Evolutionary conservation across 106 monocot species (phyloP).

Genomic region (Gastrodia elata): DNA sequence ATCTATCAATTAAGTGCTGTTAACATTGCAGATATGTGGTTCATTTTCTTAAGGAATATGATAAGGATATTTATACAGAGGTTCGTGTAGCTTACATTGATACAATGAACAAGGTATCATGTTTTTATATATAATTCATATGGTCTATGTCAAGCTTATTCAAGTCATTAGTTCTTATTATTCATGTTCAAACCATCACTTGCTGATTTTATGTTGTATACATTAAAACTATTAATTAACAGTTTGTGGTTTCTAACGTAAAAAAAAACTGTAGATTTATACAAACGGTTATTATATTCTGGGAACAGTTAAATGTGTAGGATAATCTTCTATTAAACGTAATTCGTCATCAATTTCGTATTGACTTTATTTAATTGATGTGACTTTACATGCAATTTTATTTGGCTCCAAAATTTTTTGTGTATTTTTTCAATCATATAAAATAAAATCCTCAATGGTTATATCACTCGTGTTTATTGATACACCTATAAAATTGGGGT

Average conservation of each 20-base stretch:
- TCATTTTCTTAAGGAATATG: constrained; percentile 82
- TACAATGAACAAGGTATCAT: constrained; percentile 91
- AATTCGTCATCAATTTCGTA: not conserved
- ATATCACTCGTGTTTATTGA: too few relatives aligned
- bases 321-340: not conserved
- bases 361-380: not conserved
- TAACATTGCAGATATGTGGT: constrained; percentile 56
- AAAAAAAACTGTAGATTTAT: not conserved
- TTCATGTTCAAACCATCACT: not conserved
- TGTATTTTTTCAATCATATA: too few relatives aligned
- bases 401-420: too few relatives aligned
- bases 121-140: not conserved
- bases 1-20: not conserved
- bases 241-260: constrained; percentile 2
- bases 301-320: not conserved
- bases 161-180: not conserved
- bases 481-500: too few relatives aligned
- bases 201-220: not conserved
- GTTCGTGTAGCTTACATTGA: constrained; percentile 93
- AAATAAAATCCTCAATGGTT: too few relatives aligned
- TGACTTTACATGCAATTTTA: not conserved
- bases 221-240: not conserved
- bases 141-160: not conserved
- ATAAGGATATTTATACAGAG: constrained; percentile 85
- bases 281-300: not conserved